Evolutionary conservation across 345 rosid genomes (phyloP).

Genomic region (Camelina laxa): DNA sequence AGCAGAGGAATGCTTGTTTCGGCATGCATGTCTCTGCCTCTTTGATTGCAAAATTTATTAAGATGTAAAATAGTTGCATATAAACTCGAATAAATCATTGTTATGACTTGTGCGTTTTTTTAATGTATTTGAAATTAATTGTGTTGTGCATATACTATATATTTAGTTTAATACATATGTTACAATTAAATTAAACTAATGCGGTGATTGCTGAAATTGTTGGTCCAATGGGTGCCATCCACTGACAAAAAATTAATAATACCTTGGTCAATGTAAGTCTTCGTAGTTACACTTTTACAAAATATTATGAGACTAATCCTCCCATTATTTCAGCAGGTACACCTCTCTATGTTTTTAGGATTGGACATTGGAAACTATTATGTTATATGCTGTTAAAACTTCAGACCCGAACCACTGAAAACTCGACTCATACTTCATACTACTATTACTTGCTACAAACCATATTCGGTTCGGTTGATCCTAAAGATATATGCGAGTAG

Average conservation of each 20-base stretch:
- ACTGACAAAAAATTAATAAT: slow-evolving; percentile 26
- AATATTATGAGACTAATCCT: neutral
- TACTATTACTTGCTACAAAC: no score
- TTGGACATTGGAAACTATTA: neutral
- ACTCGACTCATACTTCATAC: no score
- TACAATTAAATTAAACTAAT: slow-evolving; percentile 16
- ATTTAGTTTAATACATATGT: slow-evolving; percentile 8
- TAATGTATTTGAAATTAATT: slow-evolving; percentile 12
- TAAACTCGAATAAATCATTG: slow-evolving; percentile 25
- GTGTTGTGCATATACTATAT: neutral
- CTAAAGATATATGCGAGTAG: no score
- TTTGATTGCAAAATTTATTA: slow-evolving; percentile 10
- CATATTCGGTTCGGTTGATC: no score
- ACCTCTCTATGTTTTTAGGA: neutral
- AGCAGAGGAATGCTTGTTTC: slow-evolving; percentile 39
- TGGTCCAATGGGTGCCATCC: slow-evolving; percentile 37
- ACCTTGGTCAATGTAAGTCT: slow-evolving; percentile 34
- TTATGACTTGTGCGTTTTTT: slow-evolving; percentile 24
- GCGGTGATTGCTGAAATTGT: slow-evolving; percentile 32
- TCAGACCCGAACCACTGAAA: no score
- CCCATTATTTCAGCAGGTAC: slow-evolving; percentile 18
- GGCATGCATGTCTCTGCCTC: slow-evolving; percentile 44
- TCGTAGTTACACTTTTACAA: slow-evolving; percentile 12
- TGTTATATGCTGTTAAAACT: no score
- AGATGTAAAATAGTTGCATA: neutral